Conservation (phyloP, 208 protist species). For the Polymyxa betae region DNA sequence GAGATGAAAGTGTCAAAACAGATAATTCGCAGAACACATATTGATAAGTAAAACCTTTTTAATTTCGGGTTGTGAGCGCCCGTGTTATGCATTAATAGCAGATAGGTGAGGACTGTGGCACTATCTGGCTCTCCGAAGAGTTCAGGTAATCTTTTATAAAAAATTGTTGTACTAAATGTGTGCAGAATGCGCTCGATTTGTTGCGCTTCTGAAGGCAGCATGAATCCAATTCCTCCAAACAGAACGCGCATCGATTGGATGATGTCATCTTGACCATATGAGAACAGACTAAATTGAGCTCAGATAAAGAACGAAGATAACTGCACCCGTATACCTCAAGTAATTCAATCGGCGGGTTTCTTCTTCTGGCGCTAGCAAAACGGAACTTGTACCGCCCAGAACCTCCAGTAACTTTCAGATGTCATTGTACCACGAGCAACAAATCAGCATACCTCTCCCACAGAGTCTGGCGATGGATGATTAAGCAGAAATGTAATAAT, state of each 20-base stretch:
- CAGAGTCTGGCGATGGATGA: neutral
- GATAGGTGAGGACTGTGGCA: constrained; percentile 6
- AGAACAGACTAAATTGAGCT: neutral
- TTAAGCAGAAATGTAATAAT: neutral
- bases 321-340: neutral
- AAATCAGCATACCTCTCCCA: neutral
- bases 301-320: neutral
- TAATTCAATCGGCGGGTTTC: neutral
- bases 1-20: neutral
- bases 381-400: neutral
- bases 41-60: neutral
- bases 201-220: neutral
- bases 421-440: neutral
- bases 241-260: constrained; percentile 33
- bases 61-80: constrained; percentile 14
- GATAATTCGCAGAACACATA: neutral
- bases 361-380: neutral
- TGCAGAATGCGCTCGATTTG: constrained; percentile 48
- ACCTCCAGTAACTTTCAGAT: neutral
- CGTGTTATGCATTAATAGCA: constrained; percentile 10
- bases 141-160: neutral
- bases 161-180: neutral
- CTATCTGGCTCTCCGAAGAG: neutral
- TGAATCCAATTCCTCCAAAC: neutral
- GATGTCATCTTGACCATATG: neutral